A percentile compares a stretch with the other conserved stretches of the same genome.
Evolutionary conservation across 2,329 filamentous ascomycete genomes (phyloP).

Genomic region (Aspergillus brunneoviolaceus): DNA sequence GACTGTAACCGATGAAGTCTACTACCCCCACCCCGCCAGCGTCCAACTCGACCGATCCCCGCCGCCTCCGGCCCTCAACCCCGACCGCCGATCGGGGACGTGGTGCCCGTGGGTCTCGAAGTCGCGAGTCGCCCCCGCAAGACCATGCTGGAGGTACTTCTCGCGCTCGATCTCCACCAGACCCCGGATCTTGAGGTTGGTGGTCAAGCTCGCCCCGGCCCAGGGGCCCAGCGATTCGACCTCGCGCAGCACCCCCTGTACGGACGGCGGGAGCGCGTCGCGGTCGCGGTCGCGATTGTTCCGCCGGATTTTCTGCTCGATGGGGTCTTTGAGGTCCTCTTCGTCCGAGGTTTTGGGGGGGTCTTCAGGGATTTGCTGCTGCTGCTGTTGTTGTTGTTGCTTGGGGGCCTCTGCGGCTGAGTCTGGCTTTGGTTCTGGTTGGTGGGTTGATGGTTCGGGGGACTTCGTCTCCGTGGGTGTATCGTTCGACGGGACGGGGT

Average conservation of each 20-base stretch:
- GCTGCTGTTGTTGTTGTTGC: not conserved
- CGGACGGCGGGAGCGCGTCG: constrained; percentile 25
- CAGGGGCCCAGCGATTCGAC: constrained; percentile 63
- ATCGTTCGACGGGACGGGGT: no score
- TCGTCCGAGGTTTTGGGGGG: constrained; percentile 9
- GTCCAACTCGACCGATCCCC: constrained; percentile 52
- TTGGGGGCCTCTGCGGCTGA: no score
- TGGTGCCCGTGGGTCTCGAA: constrained; percentile 34
- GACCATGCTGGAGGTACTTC: constrained; percentile 55
- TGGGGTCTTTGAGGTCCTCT: constrained; percentile 41
- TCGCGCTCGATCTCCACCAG: constrained; percentile 65
- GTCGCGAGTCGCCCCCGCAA: constrained; percentile 48
- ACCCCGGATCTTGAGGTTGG: constrained; percentile 59
- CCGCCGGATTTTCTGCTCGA: constrained; percentile 40
- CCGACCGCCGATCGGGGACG: constrained; percentile 41
- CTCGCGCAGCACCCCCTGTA: constrained; percentile 48
- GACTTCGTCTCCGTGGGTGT: no score
- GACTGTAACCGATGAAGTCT: constrained; percentile 10
- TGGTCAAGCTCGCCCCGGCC: constrained; percentile 63
- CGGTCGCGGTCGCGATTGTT: constrained; percentile 34
- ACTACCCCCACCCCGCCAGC: constrained; percentile 48
- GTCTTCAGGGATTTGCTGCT: constrained; percentile 9
- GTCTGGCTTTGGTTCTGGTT: no score
- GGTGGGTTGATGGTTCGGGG: no score
- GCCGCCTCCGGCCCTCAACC: constrained; percentile 39